phyloP scores from a whole-genome alignment of 352 stramenopile genomes.

The Phytophthora uliginosa region DNA sequence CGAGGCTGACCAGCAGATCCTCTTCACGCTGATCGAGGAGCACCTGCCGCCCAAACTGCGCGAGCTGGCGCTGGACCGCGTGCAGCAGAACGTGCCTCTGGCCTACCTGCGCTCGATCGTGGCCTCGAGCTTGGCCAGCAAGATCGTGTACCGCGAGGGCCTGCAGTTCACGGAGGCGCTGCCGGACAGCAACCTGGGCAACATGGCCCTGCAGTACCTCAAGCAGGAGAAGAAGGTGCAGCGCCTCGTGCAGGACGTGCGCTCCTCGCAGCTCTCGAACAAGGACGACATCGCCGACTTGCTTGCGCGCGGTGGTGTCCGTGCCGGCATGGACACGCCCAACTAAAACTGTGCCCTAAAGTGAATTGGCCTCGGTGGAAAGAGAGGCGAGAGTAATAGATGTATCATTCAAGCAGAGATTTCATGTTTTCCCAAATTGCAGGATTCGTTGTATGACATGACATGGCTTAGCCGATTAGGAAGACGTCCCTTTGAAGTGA shows the following conservation, averaged over 20 bases:
- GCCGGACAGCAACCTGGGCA: slow-evolving; percentile 91
- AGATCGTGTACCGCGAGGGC: slow-evolving; percentile 99
- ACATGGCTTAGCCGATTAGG: too few species aligned
- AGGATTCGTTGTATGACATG: too few species aligned
- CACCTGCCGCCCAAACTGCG: slow-evolving; percentile 96
- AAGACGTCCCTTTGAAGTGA: too few species aligned
- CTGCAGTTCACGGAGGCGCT: slow-evolving; percentile 96
- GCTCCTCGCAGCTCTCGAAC: slow-evolving; percentile 55
- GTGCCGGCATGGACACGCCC: slow-evolving; percentile 70
- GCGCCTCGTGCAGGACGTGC: slow-evolving; percentile 81
- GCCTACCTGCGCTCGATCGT: slow-evolving; percentile 98
- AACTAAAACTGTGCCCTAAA: slow-evolving; percentile 26
- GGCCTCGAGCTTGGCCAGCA: slow-evolving; percentile 95
- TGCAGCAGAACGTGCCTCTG: slow-evolving; percentile 93
- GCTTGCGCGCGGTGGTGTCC: slow-evolving; percentile 78
- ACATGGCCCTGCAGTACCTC: slow-evolving; percentile 95
- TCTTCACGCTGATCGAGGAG: slow-evolving; percentile 90
- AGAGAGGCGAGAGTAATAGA: slow-evolving; percentile 3
- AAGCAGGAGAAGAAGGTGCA: slow-evolving; percentile 96
- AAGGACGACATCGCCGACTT: slow-evolving; percentile 82
- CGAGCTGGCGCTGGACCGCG: slow-evolving; percentile 94
- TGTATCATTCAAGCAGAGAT: neutral
- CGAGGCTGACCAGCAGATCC: slow-evolving; percentile 78
- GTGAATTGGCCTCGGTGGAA: neutral
- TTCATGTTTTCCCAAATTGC: too few species aligned